Base-by-base conservation (phyloP, 306 rosid genomes). In the Citrullus mucosospermus region DNA sequence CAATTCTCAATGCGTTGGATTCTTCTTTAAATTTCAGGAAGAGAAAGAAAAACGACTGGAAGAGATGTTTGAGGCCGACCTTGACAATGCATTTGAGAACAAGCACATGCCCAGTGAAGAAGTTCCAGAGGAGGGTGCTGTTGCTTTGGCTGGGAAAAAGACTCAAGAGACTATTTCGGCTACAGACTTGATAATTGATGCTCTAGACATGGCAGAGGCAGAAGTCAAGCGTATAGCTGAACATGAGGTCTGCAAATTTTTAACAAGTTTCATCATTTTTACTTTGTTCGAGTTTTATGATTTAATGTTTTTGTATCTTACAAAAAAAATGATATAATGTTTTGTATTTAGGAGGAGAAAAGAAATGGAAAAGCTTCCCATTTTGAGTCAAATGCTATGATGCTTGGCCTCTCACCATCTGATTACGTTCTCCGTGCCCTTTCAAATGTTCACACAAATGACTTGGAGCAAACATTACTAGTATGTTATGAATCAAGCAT, bases 91-190 rank as follows among this genome's bases (percentile, higher is more conserved):
- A 7, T 88, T 88, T 67, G 97, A 88, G 69, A 91, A 85, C 83
- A 88, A 84, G 83, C 79, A 88, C 76, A 83, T 67, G 15, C 85
- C 84, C 4, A 86, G 80, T 78, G 96, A 95, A 85, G 98, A 92
- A 86, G 81, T 95, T 79, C 98, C 98, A 16, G 98, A 92, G 87
- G 97, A 89, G 85, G 98, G 98, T 63, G 96, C 90, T 38, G 98
- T 91, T 79, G 97, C 97, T 34, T 78, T 87, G 68, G 98, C 93
- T 43, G 98, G 98, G 84, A 95, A 89, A 84, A 88, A 87, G 63
- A 86, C 98, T 22, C 90, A 85, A 84, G 97, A 95, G 87, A 95
- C 97, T 79, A 87, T 95, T 83, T 83, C 93, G 8, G 97, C 96
- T n/a, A 83, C 93, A 6, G 98, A 95, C 87, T 62, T 89, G 60